Evolutionary conservation across 2,329 filamentous ascomycete genomes (phyloP), one percentile per base, ranked within the genome.

Genomic region (Chaetomium sp.): DNA sequence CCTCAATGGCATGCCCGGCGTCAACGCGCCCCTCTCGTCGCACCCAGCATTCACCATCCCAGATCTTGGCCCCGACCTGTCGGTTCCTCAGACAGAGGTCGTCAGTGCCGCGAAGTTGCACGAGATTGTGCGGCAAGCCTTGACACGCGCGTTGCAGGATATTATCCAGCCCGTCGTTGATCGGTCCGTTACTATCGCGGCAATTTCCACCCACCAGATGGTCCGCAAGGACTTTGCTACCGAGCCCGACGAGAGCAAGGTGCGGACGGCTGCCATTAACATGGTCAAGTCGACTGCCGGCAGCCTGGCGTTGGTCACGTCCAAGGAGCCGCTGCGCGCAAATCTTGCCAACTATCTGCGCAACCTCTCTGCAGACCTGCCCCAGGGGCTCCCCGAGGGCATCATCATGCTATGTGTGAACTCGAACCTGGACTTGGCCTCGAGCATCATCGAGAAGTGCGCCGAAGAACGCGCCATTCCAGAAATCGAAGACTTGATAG

Each of bases 331-430:
- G 12, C 78, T 99, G 12, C 85, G 94, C 58, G 94, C 95, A 70
- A 97, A 95, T 73, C 95, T 99, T 71, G 95, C 88, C 53, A 99
- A 97, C 72, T 95, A 97, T 68, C 91, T 99, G 70, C 87, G 94
- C 52, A 79, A 78, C 49, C 70, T 85, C n/a, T 79, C 83, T 3
- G 76, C 73, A 49, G 83, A 86, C 40, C 80, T 95, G 40, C 85
- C 89, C 53, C 87, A 89, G 52, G 88, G 89, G 12, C 80, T 99
- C 59, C 90, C 94, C 0, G 94, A 99, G 72, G 94, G 94, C 6
- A 89, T 94, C 36, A 94, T 99, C 59, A 82, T 97, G 55, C 96
- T 99, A 89, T 97, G 95, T 71, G 92, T 99, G 59, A 99, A 97
- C 70, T 92, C 95, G 62, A 99, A 99, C 69, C 80, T 99, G 35